phyloP scores from a whole-genome alignment of 2,329 filamentous ascomycete species.

The Nigrospora oryzae region DNA sequence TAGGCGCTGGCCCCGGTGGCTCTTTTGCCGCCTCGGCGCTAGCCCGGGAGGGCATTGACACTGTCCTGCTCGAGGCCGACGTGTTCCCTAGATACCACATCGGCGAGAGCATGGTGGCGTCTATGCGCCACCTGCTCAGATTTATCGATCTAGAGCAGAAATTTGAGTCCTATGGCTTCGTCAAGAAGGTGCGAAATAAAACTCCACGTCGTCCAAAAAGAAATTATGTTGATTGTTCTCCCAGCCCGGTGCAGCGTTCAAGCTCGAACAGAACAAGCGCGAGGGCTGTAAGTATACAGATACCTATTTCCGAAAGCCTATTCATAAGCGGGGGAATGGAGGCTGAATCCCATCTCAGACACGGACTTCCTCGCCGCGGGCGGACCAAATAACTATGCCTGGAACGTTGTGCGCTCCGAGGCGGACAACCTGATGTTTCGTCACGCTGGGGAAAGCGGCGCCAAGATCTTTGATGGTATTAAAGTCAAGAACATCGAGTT shows the following conservation, averaged over 20 bases:
- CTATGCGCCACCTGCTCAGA: slow-evolving; percentile 30
- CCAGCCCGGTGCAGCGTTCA: too few relatives aligned
- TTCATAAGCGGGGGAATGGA: too few relatives aligned
- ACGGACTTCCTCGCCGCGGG: slow-evolving; percentile 32
- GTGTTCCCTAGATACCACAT: slow-evolving; percentile 31
- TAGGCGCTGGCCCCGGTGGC: slow-evolving; percentile 35
- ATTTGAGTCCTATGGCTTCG: slow-evolving; percentile 31
- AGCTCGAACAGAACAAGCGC: too few relatives aligned
- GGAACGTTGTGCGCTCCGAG: slow-evolving; percentile 39
- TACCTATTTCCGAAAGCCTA: too few relatives aligned
- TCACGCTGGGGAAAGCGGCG: slow-evolving; percentile 30
- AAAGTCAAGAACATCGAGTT: slow-evolving; percentile 26
- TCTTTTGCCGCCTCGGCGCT: slow-evolving; percentile 33
- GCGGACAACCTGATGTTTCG: slow-evolving; percentile 33
- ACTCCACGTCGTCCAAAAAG: slow-evolving; percentile 19
- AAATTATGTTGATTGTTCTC: background rate
- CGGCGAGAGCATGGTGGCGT: slow-evolving; percentile 27
- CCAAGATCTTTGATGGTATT: slow-evolving; percentile 30
- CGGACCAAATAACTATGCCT: slow-evolving; percentile 29
- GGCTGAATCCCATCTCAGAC: slow-evolving; percentile 12
- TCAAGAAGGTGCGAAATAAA: slow-evolving; percentile 28
- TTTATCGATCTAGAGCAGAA: slow-evolving; percentile 33
- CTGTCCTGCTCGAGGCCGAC: slow-evolving; percentile 34
- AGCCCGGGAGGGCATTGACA: slow-evolving; percentile 34
- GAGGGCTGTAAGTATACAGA: too few relatives aligned